These are phyloP conservation scores for Chrysopogon serrulatus DNA, from an alignment of 176 grass and related monocot species.

Conservation along the genomic window DNA sequence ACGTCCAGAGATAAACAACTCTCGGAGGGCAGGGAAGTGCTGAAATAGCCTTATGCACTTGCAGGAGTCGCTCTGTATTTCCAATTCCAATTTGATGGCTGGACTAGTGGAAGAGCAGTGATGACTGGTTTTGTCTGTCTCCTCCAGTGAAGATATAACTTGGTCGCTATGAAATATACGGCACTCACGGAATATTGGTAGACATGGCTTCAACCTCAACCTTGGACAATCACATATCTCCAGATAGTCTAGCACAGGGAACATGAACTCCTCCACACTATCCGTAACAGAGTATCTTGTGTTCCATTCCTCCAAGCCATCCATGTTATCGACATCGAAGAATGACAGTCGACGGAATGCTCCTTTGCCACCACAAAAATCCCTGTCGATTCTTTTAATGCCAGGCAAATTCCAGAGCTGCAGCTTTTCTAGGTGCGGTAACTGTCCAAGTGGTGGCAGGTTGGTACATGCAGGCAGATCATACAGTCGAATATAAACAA, in stretches of 20 bases:
- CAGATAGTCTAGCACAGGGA: background rate
- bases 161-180: background rate
- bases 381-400: background rate
- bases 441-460: background rate
- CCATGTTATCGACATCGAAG: accelerated
- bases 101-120: background rate
- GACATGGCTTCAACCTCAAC: background rate
- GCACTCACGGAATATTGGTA: background rate
- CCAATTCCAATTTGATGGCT: background rate
- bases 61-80: background rate
- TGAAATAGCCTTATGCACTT: background rate
- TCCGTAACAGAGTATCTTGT: background rate
- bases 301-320: background rate
- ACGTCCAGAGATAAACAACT: background rate
- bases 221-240: accelerated
- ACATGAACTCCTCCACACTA: background rate
- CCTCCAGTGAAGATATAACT: background rate
- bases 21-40: background rate
- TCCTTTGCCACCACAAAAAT: background rate
- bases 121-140: background rate
- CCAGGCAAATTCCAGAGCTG: accelerated
- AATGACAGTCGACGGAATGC: background rate
- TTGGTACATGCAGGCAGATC: background rate
- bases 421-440: background rate
- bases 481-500: background rate